Base-by-base conservation (phyloP, 2,329 filamentous ascomycete species). In the Eutypella sp. region DNA sequence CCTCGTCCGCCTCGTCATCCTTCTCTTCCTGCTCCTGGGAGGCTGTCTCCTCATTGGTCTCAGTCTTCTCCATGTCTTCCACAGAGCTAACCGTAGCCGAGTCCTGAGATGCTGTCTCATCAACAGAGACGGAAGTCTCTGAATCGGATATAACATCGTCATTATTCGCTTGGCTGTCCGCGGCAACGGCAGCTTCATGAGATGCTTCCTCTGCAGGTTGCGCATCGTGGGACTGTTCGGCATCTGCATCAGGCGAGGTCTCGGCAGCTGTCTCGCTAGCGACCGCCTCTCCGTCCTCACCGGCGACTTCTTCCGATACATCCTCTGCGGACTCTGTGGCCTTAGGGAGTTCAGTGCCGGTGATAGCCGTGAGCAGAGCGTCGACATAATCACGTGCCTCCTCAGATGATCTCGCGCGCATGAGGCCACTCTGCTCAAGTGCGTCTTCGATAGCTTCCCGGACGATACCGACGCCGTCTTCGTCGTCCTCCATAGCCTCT, bases 401-500 rank as follows among this genome's bases (percentile, higher is more conserved):
- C 11, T 68, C 64, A 4, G 68, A 63, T 0, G 71, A 70, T 42
- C 67, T 71, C 13, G 66, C 69, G 18, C 63, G 64, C 15, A 81
- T 63, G 6, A 81, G 67, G 3, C 76, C 76, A 47, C 74, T 78
- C 57, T 78, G 71, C 47, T 75, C 70, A 2, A 82, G 66, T 1
- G 78, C 78, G 37, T 78, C 70, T 47, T 76, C 70, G 20, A 82
- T 74, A 5, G 75, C 74, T 47, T 79, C 76, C 39, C 74, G 68
- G 15, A 81, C 73, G 8, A 70, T 68, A 5, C 68, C 68, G 24
- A 78, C 59, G 22, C 78, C 78, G 10, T 72, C 63, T 39, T 77
- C 74, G 42, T 82, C 79, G 50, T 78, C 74, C 50, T 81, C 75
- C 44, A 82, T 74, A 2, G 75, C 73, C 44, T 79, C 70, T 45